Percentiles rank a stretch among this genome's conserved stretches.
Conservation (phyloP, 257 asterid species). For the Agastache rugosa region DNA sequence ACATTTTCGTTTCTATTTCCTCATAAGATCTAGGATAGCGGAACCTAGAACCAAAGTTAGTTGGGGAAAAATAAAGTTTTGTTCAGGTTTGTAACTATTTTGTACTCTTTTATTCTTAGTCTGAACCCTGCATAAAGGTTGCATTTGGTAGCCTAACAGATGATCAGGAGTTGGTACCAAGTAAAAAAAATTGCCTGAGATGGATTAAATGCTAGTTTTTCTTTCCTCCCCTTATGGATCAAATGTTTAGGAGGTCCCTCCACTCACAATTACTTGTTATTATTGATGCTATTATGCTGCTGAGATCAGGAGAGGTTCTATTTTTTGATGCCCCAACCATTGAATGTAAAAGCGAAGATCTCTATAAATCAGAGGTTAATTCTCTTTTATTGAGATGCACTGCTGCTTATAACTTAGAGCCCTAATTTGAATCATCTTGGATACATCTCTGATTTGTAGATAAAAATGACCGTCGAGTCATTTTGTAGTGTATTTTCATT, state of each 20-base stretch:
- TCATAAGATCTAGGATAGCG: constrained; percentile 11
- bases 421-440: constrained; percentile 7
- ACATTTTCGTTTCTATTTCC: constrained; percentile 4
- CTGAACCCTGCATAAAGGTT: neutral
- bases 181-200: neutral
- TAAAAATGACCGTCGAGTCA: neutral
- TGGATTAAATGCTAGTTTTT: constrained; percentile 3
- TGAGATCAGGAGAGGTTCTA: constrained; percentile 1
- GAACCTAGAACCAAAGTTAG: neutral
- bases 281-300: constrained; percentile 19
- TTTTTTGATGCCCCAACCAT: constrained; percentile 6
- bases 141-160: constrained; percentile 7
- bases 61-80: neutral
- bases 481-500: constrained; percentile 17
- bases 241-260: constrained; percentile 8
- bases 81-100: constrained; percentile 10
- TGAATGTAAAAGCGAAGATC: neutral
- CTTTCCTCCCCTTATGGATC: neutral
- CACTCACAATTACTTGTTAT: neutral
- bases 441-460: constrained; percentile 11
- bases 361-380: neutral
- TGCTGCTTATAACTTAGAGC: constrained; percentile 26
- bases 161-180: constrained; percentile 27
- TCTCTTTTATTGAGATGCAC: neutral
- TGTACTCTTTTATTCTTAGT: constrained; percentile 10